Conservation (phyloP, 1,139 yeast genomes). For the Yamadazyma membranifaciens region DNA sequence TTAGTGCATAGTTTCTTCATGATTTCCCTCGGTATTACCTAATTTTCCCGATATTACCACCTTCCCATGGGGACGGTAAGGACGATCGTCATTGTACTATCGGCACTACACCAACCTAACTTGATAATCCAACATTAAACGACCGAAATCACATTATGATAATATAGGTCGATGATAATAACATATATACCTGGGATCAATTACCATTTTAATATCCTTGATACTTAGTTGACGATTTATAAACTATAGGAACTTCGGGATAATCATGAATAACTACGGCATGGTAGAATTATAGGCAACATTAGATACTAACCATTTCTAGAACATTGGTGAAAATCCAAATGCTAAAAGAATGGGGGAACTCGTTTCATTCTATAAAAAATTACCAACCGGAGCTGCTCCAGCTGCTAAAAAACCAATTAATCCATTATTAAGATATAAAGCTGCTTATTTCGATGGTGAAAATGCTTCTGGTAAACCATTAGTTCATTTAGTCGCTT, state of each 20-base stretch:
- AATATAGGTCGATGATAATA: too few species aligned
- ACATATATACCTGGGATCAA: too few species aligned
- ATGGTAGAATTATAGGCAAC: not conserved
- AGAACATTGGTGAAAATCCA: constrained; percentile 93
- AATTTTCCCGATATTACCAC: too few species aligned
- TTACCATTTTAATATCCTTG: too few species aligned
- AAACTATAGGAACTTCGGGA: not conserved
- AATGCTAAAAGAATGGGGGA: constrained; percentile 96
- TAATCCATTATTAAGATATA: constrained; percentile 73
- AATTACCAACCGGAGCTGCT: constrained; percentile 92
- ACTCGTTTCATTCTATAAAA: constrained; percentile 93
- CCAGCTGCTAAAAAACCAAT: constrained; percentile 66
- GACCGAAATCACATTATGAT: too few species aligned
- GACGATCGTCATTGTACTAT: too few species aligned
- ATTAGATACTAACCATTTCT: constrained; percentile 10
- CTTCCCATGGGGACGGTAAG: too few species aligned
- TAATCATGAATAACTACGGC: not conserved
- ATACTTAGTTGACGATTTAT: too few species aligned
- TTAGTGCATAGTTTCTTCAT: too few species aligned
- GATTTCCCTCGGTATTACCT: too few species aligned
- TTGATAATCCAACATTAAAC: too few species aligned
- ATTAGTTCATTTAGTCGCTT: constrained; percentile 72
- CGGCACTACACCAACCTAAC: too few species aligned
- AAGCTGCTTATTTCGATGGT: constrained; percentile 75
- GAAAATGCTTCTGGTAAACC: constrained; percentile 82